Evolutionary conservation across 345 rosid genomes (phyloP).

Genomic region (Linum trigynum): DNA sequence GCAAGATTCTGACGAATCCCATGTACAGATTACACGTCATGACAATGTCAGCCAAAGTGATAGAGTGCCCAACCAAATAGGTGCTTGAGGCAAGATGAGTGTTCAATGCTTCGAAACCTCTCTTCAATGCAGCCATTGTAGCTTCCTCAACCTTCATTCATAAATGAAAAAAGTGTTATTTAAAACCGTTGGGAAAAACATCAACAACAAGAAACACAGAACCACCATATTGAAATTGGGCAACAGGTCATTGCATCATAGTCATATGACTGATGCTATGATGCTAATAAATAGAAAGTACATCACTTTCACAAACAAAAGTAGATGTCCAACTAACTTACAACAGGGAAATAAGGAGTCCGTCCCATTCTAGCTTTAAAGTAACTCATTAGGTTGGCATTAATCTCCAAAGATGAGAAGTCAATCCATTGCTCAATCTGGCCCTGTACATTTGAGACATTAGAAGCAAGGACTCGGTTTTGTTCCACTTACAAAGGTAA

Average conservation of each 20-base stretch:
- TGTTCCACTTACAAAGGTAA: background rate
- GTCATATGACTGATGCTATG: no score
- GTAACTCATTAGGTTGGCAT: constrained; percentile 50
- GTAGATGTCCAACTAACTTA: constrained; percentile 21
- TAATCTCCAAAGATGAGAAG: constrained; percentile 66
- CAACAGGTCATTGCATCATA: no score
- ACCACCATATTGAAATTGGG: no score
- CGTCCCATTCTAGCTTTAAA: constrained; percentile 50
- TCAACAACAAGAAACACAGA: background rate
- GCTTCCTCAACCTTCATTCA: constrained; percentile 75
- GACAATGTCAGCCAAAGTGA: constrained; percentile 79
- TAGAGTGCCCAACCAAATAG: constrained; percentile 83
- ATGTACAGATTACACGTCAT: constrained; percentile 55
- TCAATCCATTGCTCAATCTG: constrained; percentile 49
- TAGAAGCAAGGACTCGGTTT: constrained; percentile 60
- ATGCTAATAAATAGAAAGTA: no score
- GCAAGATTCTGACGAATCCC: constrained; percentile 47
- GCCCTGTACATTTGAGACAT: constrained; percentile 15
- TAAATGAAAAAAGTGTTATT: background rate
- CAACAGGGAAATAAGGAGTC: constrained; percentile 56
- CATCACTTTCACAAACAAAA: background rate
- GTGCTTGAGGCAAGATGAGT: constrained; percentile 33
- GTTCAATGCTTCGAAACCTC: constrained; percentile 57
- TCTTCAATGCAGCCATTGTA: constrained; percentile 54
- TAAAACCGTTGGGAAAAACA: background rate